These are phyloP conservation scores for Mallotus nudiflorus DNA, from an alignment of 345 rosid genomes.

Conservation along the genomic window DNA sequence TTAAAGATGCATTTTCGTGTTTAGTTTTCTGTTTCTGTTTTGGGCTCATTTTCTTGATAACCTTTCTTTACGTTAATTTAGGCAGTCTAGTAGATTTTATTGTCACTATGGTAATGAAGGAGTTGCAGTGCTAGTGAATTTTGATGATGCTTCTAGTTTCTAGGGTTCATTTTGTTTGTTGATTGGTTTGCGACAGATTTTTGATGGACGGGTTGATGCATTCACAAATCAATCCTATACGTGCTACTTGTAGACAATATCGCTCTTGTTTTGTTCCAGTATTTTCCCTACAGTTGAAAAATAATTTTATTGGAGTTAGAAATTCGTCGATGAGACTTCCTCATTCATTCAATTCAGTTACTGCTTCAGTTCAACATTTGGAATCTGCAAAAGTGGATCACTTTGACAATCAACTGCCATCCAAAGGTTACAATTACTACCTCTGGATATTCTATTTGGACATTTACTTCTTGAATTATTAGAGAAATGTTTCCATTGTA, in stretches of 20 bases:
- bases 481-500: background rate
- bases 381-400: slow-evolving; percentile 42
- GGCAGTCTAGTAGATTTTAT: too few relatives aligned
- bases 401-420: slow-evolving; percentile 48
- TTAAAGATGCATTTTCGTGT: too few relatives aligned
- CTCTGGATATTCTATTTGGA: background rate
- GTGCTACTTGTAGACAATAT: slow-evolving; percentile 29
- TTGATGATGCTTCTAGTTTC: background rate
- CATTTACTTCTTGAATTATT: background rate
- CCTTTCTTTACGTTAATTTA: background rate
- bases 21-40: background rate
- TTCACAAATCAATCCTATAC: slow-evolving; percentile 40
- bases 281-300: slow-evolving; percentile 31
- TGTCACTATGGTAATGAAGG: background rate
- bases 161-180: background rate
- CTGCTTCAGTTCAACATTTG: slow-evolving; percentile 53
- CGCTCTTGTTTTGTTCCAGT: slow-evolving; percentile 28
- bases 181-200: slow-evolving; percentile 30
- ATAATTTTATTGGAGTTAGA: slow-evolving; percentile 23
- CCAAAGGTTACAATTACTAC: slow-evolving; percentile 43
- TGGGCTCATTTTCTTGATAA: background rate
- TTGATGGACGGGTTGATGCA: slow-evolving; percentile 63
- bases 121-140: slow-evolving; percentile 1
- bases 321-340: slow-evolving; percentile 39
- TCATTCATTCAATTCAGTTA: slow-evolving; percentile 40